phyloP scores from a whole-genome alignment of 2,329 filamentous ascomycete species.

The Monosporascus sp. region DNA sequence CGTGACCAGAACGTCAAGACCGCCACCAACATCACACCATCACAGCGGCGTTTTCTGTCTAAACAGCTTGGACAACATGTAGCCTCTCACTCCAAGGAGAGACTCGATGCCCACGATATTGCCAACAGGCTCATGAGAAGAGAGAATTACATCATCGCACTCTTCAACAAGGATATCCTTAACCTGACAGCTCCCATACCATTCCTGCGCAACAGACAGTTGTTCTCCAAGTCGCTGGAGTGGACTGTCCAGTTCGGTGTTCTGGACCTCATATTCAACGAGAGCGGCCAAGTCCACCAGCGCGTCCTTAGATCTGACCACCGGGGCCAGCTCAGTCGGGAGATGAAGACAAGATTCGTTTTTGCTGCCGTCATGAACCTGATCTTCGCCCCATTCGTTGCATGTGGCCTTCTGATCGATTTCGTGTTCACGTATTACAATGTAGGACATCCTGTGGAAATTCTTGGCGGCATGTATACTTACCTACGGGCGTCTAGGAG shows the following conservation, averaged over 20 bases:
- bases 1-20: constrained; percentile 85
- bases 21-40: constrained; percentile 47
- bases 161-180: constrained; percentile 95
- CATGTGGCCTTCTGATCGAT: constrained; percentile 79
- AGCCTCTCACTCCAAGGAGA: constrained; percentile 83
- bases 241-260: constrained; percentile 91
- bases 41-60: constrained; percentile 41
- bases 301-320: constrained; percentile 81
- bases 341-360: constrained; percentile 69
- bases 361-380: constrained; percentile 84
- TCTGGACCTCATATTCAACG: constrained; percentile 90
- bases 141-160: constrained; percentile 93
- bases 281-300: constrained; percentile 78
- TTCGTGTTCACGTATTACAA: constrained; percentile 97
- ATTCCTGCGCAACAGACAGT: constrained; percentile 69
- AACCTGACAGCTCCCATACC: constrained; percentile 83
- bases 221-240: constrained; percentile 85
- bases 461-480: constrained; percentile 4
- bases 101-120: constrained; percentile 94
- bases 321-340: constrained; percentile 70
- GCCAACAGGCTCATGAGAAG: constrained; percentile 94
- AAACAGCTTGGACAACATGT: constrained; percentile 56
- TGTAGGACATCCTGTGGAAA: constrained; percentile 37
- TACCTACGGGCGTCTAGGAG: constrained; percentile 52
- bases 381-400: constrained; percentile 77